Conservation (phyloP, 139 green algal species). For the Chlamydomonas sphaeroides region DNA sequence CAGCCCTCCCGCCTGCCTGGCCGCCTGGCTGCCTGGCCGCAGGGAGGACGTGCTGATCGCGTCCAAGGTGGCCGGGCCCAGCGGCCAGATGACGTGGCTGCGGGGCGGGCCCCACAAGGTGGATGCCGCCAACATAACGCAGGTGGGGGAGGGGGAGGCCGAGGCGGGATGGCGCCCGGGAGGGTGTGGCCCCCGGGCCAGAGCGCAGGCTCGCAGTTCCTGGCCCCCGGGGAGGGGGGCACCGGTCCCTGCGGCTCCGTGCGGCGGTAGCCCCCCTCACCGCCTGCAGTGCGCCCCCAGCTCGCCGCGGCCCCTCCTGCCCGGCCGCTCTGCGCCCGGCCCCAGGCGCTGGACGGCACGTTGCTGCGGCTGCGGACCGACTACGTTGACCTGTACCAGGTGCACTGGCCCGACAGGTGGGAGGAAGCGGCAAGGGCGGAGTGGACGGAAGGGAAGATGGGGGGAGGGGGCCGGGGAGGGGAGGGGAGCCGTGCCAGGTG, state of each 20-base stretch:
- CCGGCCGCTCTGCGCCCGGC: no score
- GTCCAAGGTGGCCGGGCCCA: slow-evolving; percentile 86
- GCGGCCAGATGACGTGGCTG: slow-evolving; percentile 87
- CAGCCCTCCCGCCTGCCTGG: no score
- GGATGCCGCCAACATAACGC: slow-evolving; percentile 70
- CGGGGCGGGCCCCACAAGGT: slow-evolving; percentile 74
- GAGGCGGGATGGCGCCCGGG: no score
- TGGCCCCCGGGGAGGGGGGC: no score
- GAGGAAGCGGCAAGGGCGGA: no score
- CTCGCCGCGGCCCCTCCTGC: no score
- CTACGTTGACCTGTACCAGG: slow-evolving; percentile 92
- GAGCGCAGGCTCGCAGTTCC: no score
- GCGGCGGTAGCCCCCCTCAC: no score
- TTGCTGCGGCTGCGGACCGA: slow-evolving; percentile 83
- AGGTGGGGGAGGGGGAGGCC: not conserved
- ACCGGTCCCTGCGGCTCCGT: no score
- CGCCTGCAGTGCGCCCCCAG: no score
- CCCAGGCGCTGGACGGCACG: slow-evolving; percentile 75
- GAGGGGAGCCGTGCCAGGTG: not conserved
- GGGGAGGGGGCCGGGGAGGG: not conserved
- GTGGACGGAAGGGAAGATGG: not conserved
- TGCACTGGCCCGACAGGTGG: slow-evolving; percentile 92
- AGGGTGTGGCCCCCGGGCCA: no score
- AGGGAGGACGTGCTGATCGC: slow-evolving; percentile 71
- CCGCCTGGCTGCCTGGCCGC: no score